Conservation (phyloP, 345 rosid genomes). For the Nephelium lappaceum region DNA sequence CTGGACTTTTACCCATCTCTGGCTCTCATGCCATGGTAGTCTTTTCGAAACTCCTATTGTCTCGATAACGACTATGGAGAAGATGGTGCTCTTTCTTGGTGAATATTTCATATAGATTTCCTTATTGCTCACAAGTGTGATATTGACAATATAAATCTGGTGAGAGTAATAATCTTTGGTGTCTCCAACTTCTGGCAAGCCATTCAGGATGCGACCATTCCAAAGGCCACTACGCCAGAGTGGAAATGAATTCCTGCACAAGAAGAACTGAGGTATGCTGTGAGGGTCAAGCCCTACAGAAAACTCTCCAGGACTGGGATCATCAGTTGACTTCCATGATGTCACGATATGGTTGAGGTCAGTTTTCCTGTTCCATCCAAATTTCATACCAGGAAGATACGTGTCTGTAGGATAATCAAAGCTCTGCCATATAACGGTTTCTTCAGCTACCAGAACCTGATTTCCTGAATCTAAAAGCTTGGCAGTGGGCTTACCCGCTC, state of each 20-base stretch:
- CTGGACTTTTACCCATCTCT: constrained; percentile 8
- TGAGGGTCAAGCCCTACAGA: constrained; percentile 42
- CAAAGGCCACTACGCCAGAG: constrained; percentile 62
- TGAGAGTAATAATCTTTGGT: no score
- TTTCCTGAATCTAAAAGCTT: constrained; percentile 64
- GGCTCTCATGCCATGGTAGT: constrained; percentile 3
- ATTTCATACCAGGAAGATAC: constrained; percentile 44
- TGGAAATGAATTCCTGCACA: constrained; percentile 33
- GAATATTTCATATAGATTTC: background rate
- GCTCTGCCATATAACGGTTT: constrained; percentile 58
- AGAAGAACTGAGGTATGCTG: constrained; percentile 49
- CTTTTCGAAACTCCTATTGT: background rate
- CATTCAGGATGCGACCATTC: constrained; percentile 68
- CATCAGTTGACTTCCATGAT: constrained; percentile 56
- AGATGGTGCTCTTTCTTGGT: background rate
- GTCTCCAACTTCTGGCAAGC: no score
- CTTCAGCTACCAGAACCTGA: constrained; percentile 48
- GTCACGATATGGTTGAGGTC: constrained; percentile 40
- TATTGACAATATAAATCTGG: background rate
- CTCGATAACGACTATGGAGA: background rate
- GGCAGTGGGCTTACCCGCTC: background rate
- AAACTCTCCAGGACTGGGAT: constrained; percentile 50
- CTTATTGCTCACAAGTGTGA: background rate
- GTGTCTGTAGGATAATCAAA: constrained; percentile 71
- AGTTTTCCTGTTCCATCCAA: constrained; percentile 23